Evolutionary conservation across 2,329 filamentous ascomycete species (phyloP), one percentile per base, ranked within the genome.

Genomic region (Aspergillus sp.): DNA sequence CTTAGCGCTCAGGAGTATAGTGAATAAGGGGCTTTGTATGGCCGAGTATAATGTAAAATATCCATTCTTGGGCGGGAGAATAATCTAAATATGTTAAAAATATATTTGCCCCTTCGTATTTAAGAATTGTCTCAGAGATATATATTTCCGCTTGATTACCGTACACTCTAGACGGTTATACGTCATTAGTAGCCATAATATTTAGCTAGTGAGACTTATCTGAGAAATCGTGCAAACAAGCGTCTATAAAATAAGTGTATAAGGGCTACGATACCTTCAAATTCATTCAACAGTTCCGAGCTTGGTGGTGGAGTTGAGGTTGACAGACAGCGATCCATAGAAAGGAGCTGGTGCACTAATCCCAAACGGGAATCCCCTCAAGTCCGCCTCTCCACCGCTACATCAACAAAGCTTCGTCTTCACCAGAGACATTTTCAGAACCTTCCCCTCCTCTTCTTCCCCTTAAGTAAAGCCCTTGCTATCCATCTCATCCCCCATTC

Each of bases 331-430:
- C 27, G 27, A 31, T 31, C 27, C 27, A 31, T 31, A 31, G 46
- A 23, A 47, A 35, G 35, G 44, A 49, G 39, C 24, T 44, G n/a
- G 14, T n/a, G 31, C 41, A 31, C 55, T 57, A 57, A 37, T 17
- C 55, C 43, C 8, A 5, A 58, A 46, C 31, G 35, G 56, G 56
- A 53, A 52, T 55, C 45, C 56, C 51, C 56, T 58, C 56, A 39
- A 58, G 19, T 9, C 37, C 9, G 27, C 9, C 27, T 31, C 27
- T 57, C 56, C 56, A 58, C 56, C 56, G 56, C 56, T 55, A 40
- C 46, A 55, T 54, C 56, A 58, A 58, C 56, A 47, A 54, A 51
- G 31, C 46, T 51, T 17, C 44, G 40, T 39, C 55, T 49, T 43
- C 37, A 49, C 47, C 17, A 49, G 15, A 55, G 46, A 40, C 33